These are phyloP conservation scores for Azolla pinnata DNA, from an alignment of 75 land plant genomes.

Conservation along the genomic window DNA sequence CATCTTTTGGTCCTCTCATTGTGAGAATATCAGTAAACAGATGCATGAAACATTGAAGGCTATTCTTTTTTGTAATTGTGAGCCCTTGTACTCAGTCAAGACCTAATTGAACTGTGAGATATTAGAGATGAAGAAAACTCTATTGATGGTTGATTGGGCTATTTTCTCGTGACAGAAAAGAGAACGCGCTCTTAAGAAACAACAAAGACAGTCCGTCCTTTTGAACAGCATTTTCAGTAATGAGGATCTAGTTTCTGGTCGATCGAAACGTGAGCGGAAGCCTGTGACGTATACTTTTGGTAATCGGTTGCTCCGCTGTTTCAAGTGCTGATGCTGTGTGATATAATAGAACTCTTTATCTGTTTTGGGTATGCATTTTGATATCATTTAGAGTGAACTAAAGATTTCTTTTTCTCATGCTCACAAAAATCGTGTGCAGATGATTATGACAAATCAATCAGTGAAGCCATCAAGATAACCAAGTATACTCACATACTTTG, in stretches of 20 bases:
- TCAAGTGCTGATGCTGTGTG: background rate
- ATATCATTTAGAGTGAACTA: too few relatives aligned
- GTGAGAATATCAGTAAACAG: too few relatives aligned
- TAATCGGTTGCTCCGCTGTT: slow-evolving; percentile 13
- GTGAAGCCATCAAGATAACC: slow-evolving; percentile 87
- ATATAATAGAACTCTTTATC: too few relatives aligned
- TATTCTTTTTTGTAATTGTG: too few relatives aligned
- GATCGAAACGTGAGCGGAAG: slow-evolving; percentile 56
- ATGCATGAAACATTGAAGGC: too few relatives aligned
- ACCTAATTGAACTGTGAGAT: too few relatives aligned
- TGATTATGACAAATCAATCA: slow-evolving; percentile 92
- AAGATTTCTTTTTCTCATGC: background rate
- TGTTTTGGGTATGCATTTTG: too few relatives aligned
- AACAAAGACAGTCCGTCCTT: slow-evolving; percentile 52
- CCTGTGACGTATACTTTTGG: slow-evolving; percentile 81
- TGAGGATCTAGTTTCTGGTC: slow-evolving; percentile 28
- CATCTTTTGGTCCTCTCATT: too few relatives aligned
- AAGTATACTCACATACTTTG: slow-evolving; percentile 70
- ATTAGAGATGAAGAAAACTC: too few relatives aligned
- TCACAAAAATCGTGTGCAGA: slow-evolving; percentile 34
- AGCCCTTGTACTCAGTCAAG: too few relatives aligned
- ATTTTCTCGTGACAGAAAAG: slow-evolving; percentile 58
- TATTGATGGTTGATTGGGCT: too few relatives aligned
- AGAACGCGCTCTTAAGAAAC: slow-evolving; percentile 52
- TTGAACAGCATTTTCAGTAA: slow-evolving; percentile 27